Percentiles rank a stretch among this genome's conserved stretches.
phyloP scores from a whole-genome alignment of 768 basidiomycete genomes.

The Cystofilobasidium ferigula region DNA sequence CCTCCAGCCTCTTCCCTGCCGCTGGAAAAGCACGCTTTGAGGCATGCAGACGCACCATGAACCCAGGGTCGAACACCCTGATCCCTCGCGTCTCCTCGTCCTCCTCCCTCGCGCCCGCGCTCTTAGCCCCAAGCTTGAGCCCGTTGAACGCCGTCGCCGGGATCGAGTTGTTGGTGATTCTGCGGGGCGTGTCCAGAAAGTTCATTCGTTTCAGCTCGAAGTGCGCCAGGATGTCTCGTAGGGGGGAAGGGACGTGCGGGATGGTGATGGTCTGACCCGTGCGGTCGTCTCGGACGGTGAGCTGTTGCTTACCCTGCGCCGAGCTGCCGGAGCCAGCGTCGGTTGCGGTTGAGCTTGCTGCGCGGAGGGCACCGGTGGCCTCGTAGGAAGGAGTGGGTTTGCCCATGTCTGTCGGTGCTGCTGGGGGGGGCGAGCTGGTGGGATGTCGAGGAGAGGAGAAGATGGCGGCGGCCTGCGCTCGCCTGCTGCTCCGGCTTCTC shows the following conservation, averaged over 20 bases:
- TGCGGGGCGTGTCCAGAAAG: constrained; percentile 34
- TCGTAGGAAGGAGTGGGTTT: not conserved
- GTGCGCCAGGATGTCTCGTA: too few relatives aligned
- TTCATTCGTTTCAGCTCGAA: not conserved
- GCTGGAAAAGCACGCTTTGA: not conserved
- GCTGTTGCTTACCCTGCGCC: not conserved
- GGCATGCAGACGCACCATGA: constrained; percentile 42
- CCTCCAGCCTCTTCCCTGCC: not conserved
- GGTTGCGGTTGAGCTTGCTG: not conserved
- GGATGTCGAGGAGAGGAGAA: not conserved
- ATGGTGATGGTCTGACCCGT: constrained; percentile 66
- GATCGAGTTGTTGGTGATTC: constrained; percentile 69
- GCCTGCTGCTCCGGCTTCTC: too few relatives aligned
- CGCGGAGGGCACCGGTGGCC: not conserved
- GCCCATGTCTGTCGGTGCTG: not conserved
- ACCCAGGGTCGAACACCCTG: constrained; percentile 36
- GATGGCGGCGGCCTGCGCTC: not conserved
- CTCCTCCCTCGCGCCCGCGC: constrained; percentile 28
- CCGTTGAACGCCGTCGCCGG: constrained; percentile 70
- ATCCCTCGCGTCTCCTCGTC: constrained; percentile 27
- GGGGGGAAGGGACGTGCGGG: constrained; percentile 46
- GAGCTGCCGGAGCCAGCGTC: not conserved
- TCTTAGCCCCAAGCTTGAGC: constrained; percentile 51
- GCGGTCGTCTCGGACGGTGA: constrained; percentile 66
- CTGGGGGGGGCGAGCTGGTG: not conserved